phyloP scores from a whole-genome alignment of 1,284 basidiomycete genomes.

The Phenoliferia sp. region DNA sequence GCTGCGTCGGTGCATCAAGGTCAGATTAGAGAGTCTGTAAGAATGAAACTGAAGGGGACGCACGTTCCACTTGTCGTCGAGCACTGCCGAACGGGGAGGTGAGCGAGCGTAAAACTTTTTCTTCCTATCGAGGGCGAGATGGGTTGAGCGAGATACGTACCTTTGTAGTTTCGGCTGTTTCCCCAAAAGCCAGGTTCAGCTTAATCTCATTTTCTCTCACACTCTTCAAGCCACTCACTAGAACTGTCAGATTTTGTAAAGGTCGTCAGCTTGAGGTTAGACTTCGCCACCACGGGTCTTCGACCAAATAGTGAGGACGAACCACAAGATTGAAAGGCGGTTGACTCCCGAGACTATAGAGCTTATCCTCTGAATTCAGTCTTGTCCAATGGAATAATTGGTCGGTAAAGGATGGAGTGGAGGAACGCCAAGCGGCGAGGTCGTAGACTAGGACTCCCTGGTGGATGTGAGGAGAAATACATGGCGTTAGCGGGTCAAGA shows the following conservation, averaged over 20 bases:
- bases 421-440: neutral
- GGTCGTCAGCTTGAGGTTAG: too few species aligned
- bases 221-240: neutral
- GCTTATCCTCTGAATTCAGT: conserved; percentile 1
- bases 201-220: neutral
- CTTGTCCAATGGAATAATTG: neutral
- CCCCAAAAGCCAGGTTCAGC: neutral
- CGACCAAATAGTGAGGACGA: too few species aligned
- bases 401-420: neutral
- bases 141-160: too few species aligned
- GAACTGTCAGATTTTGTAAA: neutral
- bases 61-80: conserved; percentile 6
- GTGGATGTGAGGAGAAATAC: neutral
- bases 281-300: too few species aligned
- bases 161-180: neutral
- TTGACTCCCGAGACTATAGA: neutral
- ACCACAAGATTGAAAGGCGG: conserved; percentile 4
- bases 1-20: neutral
- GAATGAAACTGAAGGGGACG: neutral
- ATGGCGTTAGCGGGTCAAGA: too few species aligned
- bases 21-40: too few species aligned
- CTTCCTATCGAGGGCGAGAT: too few species aligned
- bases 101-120: too few species aligned
- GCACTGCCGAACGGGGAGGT: too few species aligned
- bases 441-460: conserved; percentile 2